A percentile compares a stretch with the other conserved stretches of the same genome.
Conservation (phyloP, 2,329 filamentous ascomycete species). For the Saccharata proteae region DNA sequence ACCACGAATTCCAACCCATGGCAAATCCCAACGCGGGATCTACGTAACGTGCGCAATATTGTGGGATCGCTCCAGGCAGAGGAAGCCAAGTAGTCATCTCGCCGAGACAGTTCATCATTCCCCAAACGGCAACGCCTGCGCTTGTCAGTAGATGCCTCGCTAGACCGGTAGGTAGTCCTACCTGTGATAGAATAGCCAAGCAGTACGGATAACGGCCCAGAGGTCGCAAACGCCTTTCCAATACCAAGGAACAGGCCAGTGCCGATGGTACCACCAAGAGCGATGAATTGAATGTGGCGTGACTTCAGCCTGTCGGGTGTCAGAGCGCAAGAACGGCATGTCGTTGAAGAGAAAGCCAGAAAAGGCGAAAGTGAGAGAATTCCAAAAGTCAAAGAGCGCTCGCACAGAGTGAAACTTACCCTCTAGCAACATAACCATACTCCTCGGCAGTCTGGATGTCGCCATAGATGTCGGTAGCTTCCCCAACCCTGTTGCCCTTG, state of each 20-base stretch:
- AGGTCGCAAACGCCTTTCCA: conserved; percentile 10
- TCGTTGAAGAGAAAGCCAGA: not conserved
- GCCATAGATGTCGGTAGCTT: conserved; percentile 42
- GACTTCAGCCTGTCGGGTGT: conserved; percentile 32
- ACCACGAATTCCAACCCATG: conserved; percentile 64
- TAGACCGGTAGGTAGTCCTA: conserved; percentile 1
- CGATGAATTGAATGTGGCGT: conserved; percentile 48
- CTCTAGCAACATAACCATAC: conserved; percentile 40
- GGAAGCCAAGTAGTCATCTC: conserved; percentile 16
- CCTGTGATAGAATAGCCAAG: conserved; percentile 9
- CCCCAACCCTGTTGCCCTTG: conserved; percentile 22
- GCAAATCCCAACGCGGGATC: conserved; percentile 65
- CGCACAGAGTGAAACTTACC: conserved; percentile 21
- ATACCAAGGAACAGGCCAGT: conserved; percentile 11
- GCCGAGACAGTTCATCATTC: conserved; percentile 16
- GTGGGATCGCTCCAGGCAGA: too few species aligned
- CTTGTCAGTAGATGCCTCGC: conserved; percentile 18
- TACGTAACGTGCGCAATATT: too few species aligned
- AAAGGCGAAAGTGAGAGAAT: not conserved
- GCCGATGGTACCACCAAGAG: conserved; percentile 43
- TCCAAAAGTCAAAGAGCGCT: conserved; percentile 4
- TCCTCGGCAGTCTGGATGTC: conserved; percentile 38
- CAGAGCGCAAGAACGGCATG: too few species aligned
- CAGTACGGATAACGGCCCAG: conserved; percentile 1
- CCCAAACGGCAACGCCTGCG: conserved; percentile 10